Evolutionary conservation across 2,329 filamentous ascomycete species (phyloP).

Genomic region (Penicillium sp.): DNA sequence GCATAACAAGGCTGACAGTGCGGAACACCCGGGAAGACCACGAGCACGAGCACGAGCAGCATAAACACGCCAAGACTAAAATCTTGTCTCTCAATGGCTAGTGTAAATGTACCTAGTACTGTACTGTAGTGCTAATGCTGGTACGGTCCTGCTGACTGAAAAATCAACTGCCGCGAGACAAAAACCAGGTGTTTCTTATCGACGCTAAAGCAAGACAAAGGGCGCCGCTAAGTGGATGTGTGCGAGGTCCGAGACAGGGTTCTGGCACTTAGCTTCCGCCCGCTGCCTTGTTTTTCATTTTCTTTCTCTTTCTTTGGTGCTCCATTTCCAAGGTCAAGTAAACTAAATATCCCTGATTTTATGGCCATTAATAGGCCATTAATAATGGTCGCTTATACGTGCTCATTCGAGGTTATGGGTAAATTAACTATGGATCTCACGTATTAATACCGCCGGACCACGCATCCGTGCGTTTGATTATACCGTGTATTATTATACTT

Average conservation of each 20-base stretch:
- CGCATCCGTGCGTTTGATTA: neutral
- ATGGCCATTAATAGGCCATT: neutral
- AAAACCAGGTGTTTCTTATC: slow-evolving; percentile 2
- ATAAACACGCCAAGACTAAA: neutral
- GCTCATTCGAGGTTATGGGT: neutral
- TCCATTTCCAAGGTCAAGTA: neutral
- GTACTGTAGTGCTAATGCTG: neutral
- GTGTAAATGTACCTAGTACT: neutral
- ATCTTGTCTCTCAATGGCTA: too few relatives aligned
- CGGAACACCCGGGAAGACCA: neutral
- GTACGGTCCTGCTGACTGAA: neutral
- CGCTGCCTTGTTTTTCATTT: slow-evolving; percentile 20
- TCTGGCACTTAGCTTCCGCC: slow-evolving; percentile 8
- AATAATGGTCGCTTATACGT: neutral
- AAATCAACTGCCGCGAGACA: slow-evolving; percentile 4
- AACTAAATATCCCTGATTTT: too few relatives aligned
- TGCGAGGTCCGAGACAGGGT: slow-evolving; percentile 17
- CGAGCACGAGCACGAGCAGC: neutral
- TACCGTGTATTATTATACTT: neutral
- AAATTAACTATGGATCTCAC: neutral
- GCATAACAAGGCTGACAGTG: neutral
- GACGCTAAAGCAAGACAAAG: slow-evolving; percentile 14
- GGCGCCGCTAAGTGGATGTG: slow-evolving; percentile 1
- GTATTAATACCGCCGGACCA: neutral
- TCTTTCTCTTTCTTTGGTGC: neutral